Percentiles rank a stretch among this genome's conserved stretches.
phyloP scores from a whole-genome alignment of 2,329 filamentous ascomycete genomes.

The Fusarium sp. region DNA sequence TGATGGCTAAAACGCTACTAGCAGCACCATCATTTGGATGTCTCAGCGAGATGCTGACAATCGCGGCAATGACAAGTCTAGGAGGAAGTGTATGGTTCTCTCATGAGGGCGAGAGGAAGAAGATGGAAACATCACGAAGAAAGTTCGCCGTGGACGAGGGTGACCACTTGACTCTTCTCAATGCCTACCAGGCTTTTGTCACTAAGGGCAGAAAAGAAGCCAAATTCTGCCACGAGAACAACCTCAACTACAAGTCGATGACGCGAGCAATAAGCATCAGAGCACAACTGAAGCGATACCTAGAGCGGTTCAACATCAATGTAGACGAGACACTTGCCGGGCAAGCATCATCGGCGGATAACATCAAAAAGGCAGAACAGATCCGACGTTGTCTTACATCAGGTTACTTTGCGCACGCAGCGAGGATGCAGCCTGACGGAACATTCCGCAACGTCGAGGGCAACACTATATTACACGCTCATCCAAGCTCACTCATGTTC shows the following conservation, averaged over 20 bases:
- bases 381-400: slow-evolving; percentile 89
- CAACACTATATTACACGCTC: slow-evolving; percentile 83
- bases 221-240: slow-evolving; percentile 89
- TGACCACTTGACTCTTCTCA: slow-evolving; percentile 92
- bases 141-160: slow-evolving; percentile 95
- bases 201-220: slow-evolving; percentile 86
- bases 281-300: slow-evolving; percentile 86
- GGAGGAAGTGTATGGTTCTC: slow-evolving; percentile 88
- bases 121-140: slow-evolving; percentile 79
- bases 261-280: slow-evolving; percentile 87
- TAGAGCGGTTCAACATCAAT: slow-evolving; percentile 86
- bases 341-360: slow-evolving; percentile 52
- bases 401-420: slow-evolving; percentile 94
- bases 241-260: slow-evolving; percentile 89
- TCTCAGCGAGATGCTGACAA: slow-evolving; percentile 87
- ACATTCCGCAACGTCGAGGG: slow-evolving; percentile 90
- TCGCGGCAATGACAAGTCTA: slow-evolving; percentile 93
- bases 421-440: slow-evolving; percentile 93
- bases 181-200: slow-evolving; percentile 92
- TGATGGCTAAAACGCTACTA: slow-evolving; percentile 93
- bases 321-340: slow-evolving; percentile 74
- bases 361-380: slow-evolving; percentile 71
- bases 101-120: slow-evolving; percentile 82
- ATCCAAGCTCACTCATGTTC: slow-evolving; percentile 95
- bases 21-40: slow-evolving; percentile 82